These are phyloP conservation scores for Russula foetens DNA, from an alignment of 768 basidiomycete species.

Conservation along the genomic window DNA sequence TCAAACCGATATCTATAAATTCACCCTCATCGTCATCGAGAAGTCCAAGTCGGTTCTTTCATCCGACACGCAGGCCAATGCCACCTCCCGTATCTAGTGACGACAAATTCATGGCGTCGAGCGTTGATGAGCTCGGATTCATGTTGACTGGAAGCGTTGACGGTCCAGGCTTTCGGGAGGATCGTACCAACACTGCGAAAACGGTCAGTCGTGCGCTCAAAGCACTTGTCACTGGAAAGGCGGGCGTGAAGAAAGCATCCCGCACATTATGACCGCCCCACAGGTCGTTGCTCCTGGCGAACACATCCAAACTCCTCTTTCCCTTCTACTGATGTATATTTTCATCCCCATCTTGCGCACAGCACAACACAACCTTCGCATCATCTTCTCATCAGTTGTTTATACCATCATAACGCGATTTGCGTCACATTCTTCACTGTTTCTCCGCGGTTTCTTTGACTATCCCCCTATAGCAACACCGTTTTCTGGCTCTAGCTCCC, in stretches of 20 bases:
- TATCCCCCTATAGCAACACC: not conserved
- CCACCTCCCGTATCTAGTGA: conserved; percentile 68
- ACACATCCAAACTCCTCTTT: not conserved
- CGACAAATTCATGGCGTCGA: conserved; percentile 27
- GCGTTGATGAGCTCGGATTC: conserved; percentile 61
- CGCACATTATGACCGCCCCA: not conserved
- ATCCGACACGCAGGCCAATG: conserved; percentile 45
- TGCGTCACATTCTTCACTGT: conserved; percentile 1
- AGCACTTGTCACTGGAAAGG: conserved; percentile 63
- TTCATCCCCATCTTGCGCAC: not conserved
- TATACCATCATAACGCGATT: conserved; percentile 6
- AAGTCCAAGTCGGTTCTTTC: conserved; percentile 32
- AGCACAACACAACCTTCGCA: not conserved
- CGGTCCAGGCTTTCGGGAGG: not conserved
- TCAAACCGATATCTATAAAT: conserved; percentile 32
- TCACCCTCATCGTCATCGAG: conserved; percentile 21
- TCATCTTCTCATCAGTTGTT: conserved; percentile 7
- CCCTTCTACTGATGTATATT: not conserved
- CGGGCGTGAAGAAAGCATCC: conserved; percentile 43
- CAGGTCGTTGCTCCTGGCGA: not conserved
- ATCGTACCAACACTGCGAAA: conserved; percentile 38
- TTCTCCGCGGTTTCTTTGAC: not conserved
- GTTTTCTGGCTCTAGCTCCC: not conserved
- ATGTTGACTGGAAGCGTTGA: conserved; percentile 22
- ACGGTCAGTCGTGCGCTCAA: conserved; percentile 67